Conservation (phyloP, 352 stramenopile species). For the Thalassiosira livingstoniorum region DNA sequence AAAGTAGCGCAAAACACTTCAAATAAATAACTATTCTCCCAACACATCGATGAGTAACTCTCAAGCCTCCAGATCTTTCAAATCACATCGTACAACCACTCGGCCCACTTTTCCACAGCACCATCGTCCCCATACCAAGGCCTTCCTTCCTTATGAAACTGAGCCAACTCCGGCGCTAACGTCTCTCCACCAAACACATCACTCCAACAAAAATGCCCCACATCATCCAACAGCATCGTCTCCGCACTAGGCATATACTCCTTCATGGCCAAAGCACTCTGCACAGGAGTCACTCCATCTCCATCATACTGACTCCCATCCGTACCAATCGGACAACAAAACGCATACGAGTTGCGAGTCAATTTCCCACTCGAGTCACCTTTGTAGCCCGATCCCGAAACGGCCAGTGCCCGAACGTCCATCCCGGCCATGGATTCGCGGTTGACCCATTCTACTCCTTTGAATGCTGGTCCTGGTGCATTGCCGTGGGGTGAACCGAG, state of each 20-base stretch:
- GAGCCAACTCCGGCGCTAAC: conserved; percentile 67
- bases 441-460: conserved; percentile 76
- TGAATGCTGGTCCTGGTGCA: conserved; percentile 76
- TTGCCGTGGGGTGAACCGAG: conserved; percentile 71
- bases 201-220: conserved; percentile 73
- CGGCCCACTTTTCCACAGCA: conserved; percentile 70
- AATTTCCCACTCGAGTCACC: conserved; percentile 63
- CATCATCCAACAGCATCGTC: conserved; percentile 60
- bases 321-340: conserved; percentile 65
- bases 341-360: conserved; percentile 66
- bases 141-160: conserved; percentile 62
- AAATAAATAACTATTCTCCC: no score
- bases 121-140: conserved; percentile 75
- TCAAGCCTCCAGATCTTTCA: no score
- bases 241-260: conserved; percentile 57
- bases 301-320: conserved; percentile 74
- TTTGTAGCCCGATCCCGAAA: conserved; percentile 71
- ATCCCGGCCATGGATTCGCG: conserved; percentile 43
- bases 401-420: conserved; percentile 59
- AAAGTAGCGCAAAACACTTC: no score
- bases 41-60: no score
- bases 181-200: conserved; percentile 70
- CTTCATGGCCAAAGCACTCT: conserved; percentile 64
- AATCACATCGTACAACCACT: conserved; percentile 55
- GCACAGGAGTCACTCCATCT: conserved; percentile 78